Evolutionary conservation across 495 filamentous ascomycete species (phyloP).

Genomic region (Hypoxylon subgilvum): DNA sequence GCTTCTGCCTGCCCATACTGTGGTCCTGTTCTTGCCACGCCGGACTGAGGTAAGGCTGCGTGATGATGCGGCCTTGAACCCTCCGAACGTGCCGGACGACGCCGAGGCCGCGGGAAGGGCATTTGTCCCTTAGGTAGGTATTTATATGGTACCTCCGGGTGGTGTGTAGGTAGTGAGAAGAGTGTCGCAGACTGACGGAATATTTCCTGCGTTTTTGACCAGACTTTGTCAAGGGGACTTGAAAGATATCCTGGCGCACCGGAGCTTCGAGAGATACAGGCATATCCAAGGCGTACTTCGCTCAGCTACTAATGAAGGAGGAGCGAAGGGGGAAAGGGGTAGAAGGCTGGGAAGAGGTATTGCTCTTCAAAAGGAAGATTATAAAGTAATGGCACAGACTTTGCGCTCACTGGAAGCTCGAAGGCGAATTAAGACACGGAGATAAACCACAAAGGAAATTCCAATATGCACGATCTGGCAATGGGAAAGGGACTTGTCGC

Average conservation of each 20-base stretch:
- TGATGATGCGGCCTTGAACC: not conserved
- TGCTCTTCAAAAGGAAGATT: not conserved
- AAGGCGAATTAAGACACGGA: not conserved
- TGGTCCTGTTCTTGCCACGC: not conserved
- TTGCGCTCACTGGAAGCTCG: not conserved
- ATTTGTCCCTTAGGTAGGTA: not conserved
- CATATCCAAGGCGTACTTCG: not conserved
- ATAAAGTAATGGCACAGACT: not conserved
- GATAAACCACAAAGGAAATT: not conserved
- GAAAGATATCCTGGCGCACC: not conserved
- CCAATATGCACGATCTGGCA: not conserved
- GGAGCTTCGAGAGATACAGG: not conserved
- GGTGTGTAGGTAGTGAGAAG: not conserved
- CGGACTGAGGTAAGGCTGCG: not conserved
- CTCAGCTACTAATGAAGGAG: not conserved
- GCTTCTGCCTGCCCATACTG: not conserved
- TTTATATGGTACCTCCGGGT: not conserved
- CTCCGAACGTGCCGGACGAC: not conserved
- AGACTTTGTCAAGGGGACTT: not conserved
- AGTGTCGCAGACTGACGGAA: not conserved
- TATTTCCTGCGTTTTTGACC: not conserved
- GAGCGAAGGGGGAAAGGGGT: not conserved
- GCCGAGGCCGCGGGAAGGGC: not conserved
- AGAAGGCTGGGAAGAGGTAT: not conserved
- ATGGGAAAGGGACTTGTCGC: no score